Evolutionary conservation across 805 yeast genomes (phyloP).

Genomic region (Lachancea lanzarotensis): DNA sequence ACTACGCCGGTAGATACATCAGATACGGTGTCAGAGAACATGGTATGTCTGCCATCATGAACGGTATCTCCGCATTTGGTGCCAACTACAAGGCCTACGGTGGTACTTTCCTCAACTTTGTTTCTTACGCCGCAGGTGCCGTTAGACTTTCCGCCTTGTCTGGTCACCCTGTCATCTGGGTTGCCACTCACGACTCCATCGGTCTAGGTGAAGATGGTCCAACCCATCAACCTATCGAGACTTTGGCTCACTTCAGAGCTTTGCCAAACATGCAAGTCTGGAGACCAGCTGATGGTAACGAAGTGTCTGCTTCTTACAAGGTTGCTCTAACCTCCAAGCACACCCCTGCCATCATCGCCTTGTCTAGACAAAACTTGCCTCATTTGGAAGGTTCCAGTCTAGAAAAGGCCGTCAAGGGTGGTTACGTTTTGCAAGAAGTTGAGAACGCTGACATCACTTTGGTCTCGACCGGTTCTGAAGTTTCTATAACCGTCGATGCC

Average conservation of each 20-base stretch:
- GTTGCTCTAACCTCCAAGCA: constrained; percentile 52
- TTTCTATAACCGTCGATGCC: constrained; percentile 73
- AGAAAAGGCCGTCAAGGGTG: constrained; percentile 93
- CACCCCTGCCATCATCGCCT: constrained; percentile 70
- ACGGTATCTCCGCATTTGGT: constrained; percentile 90
- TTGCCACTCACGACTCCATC: constrained; percentile 84
- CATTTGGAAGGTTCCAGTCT: constrained; percentile 89
- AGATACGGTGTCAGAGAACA: constrained; percentile 99
- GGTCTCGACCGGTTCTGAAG: constrained; percentile 91
- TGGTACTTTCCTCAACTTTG: constrained; percentile 96
- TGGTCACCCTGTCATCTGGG: constrained; percentile 79
- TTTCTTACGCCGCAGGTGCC: constrained; percentile 80
- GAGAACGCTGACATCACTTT: constrained; percentile 65
- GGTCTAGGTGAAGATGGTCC: constrained; percentile 94
- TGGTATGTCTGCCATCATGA: constrained; percentile 97
- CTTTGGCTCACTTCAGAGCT: constrained; percentile 81
- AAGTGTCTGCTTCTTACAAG: constrained; percentile 75
- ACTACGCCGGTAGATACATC: constrained; percentile 85
- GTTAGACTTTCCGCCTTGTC: constrained; percentile 78
- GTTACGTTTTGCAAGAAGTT: constrained; percentile 62
- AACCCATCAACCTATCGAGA: constrained; percentile 89
- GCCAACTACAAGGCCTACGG: constrained; percentile 86
- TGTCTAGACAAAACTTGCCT: constrained; percentile 83
- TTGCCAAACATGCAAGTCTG: constrained; percentile 74
- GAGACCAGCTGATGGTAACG: constrained; percentile 95